Evolutionary conservation across 2,329 filamentous ascomycete genomes (phyloP).

Genomic region (Fusarium armeniacum): DNA sequence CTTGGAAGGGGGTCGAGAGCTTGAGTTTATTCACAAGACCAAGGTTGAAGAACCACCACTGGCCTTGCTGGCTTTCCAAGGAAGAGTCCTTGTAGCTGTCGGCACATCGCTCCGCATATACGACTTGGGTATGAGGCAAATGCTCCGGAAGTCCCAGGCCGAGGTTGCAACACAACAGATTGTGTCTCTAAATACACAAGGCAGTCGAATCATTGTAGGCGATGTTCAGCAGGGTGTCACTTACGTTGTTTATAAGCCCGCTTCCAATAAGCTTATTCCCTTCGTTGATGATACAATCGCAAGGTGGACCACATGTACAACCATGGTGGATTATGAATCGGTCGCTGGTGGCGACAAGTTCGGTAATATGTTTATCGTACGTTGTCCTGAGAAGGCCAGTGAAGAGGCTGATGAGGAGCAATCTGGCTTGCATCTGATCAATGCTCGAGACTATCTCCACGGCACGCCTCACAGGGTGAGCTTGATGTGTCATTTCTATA

Average conservation of each 20-base stretch:
- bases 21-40: slow-evolving; percentile 97
- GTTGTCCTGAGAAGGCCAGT: slow-evolving; percentile 87
- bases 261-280: slow-evolving; percentile 91
- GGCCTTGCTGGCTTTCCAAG: slow-evolving; percentile 94
- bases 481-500: slow-evolving; percentile 89
- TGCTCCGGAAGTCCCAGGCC: slow-evolving; percentile 91
- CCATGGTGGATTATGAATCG: slow-evolving; percentile 98
- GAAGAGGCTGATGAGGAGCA: slow-evolving; percentile 93
- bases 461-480: slow-evolving; percentile 88
- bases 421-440: slow-evolving; percentile 89
- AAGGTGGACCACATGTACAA: slow-evolving; percentile 89
- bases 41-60: slow-evolving; percentile 90
- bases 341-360: slow-evolving; percentile 97
- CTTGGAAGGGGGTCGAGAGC: slow-evolving; percentile 84
- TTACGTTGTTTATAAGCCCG: slow-evolving; percentile 92
- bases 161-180: slow-evolving; percentile 86
- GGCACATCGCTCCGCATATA: slow-evolving; percentile 88
- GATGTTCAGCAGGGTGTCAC: slow-evolving; percentile 94
- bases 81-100: slow-evolving; percentile 86
- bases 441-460: slow-evolving; percentile 90
- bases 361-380: slow-evolving; percentile 93
- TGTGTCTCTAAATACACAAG: slow-evolving; percentile 88
- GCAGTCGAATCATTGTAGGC: slow-evolving; percentile 89
- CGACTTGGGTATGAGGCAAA: slow-evolving; percentile 91
- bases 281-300: slow-evolving; percentile 92